Evolutionary conservation across 805 yeast species (phyloP), one percentile per base, ranked within the genome.

Genomic region (Ogataea henricii): DNA sequence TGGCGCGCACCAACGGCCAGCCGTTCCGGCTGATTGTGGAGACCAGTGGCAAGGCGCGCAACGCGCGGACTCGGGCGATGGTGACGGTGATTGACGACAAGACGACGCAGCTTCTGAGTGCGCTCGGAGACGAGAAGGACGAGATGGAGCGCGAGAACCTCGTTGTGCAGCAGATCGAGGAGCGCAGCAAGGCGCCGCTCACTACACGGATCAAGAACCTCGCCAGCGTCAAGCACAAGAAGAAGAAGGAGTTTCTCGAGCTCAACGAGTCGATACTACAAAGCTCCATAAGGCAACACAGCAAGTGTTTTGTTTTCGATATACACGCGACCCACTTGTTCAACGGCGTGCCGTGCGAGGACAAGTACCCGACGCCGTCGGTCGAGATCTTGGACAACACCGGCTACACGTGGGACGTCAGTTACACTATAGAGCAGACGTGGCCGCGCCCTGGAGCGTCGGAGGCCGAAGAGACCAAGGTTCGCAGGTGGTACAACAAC

Each of bases 21-120:
- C 67, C 78, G 1, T 71, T 70, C 47, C 65, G 79, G 44, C 46
- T 76, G 45, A 58, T 67, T 9, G 41, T 66, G 1, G 56, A 43
- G n/a, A 47, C 47, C 17, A 33, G 12, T n/a, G 40, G 40, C 8
- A 4, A 26, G 9, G 13, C 25, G 10, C 12, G 27, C 3, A 37
- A 27, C 1, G 41, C 50, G 4, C 36, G 41, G 8, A 35, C 59
- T 26, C 48, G 53, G 16, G 58, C 52, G 14, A 32, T 60, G 12
- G 58, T 55, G 3, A 51, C 47, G 8, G 55, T 56, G 1, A 38
- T 63, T 16, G 50, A 53, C 18, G 47, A 52, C 1, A 45, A 46
- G 8, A 10, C 35, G 13, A 33, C 54, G 2, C 48, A 41, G 8
- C 35, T 35, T 14, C 45, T 60, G 34, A 48, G 49, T 14, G 47